These are phyloP conservation scores for Knufia petricola DNA, from an alignment of 2,329 filamentous ascomycete genomes.

Conservation along the genomic window DNA sequence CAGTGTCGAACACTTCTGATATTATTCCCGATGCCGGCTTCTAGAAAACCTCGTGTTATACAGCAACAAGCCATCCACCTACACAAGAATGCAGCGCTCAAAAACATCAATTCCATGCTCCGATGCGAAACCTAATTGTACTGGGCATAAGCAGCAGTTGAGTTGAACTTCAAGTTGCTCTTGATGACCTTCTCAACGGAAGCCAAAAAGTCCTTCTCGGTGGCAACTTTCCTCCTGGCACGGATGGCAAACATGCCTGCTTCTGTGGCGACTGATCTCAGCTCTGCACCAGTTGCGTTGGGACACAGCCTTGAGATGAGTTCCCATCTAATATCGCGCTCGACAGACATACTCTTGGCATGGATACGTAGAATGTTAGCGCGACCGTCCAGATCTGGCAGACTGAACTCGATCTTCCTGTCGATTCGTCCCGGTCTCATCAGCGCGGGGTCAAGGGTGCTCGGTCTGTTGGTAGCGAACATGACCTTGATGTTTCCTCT, in stretches of 20 bases:
- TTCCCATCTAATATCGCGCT: conserved; percentile 98
- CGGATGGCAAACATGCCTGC: conserved; percentile 98
- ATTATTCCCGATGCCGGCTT: too few relatives aligned
- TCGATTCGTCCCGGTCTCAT: conserved; percentile 97
- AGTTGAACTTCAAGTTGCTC: conserved; percentile 98
- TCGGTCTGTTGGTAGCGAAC: conserved; percentile 96
- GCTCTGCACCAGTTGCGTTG: conserved; percentile 91
- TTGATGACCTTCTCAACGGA: conserved; percentile 84
- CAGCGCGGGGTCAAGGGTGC: conserved; percentile 87
- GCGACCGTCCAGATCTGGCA: conserved; percentile 92
- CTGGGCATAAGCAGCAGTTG: conserved; percentile 94
- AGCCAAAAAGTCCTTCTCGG: conserved; percentile 96
- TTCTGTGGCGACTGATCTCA: conserved; percentile 94
- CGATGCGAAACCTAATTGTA: conserved; percentile 70
- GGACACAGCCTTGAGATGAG: conserved; percentile 94
- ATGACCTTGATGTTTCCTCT: conserved; percentile 99
- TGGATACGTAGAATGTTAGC: conserved; percentile 97
- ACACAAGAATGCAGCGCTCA: conserved; percentile 1
- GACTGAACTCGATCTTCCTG: conserved; percentile 96
- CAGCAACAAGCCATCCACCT: background rate
- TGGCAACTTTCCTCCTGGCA: conserved; percentile 88
- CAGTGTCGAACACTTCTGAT: too few relatives aligned
- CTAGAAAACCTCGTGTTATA: conserved; percentile 7
- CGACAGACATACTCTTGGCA: conserved; percentile 98
- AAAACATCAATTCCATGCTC: background rate